Evolutionary conservation across 192 early-diverging fungal species (phyloP), one percentile per base, ranked within the genome.

Genomic region (Podila minutissima): DNA sequence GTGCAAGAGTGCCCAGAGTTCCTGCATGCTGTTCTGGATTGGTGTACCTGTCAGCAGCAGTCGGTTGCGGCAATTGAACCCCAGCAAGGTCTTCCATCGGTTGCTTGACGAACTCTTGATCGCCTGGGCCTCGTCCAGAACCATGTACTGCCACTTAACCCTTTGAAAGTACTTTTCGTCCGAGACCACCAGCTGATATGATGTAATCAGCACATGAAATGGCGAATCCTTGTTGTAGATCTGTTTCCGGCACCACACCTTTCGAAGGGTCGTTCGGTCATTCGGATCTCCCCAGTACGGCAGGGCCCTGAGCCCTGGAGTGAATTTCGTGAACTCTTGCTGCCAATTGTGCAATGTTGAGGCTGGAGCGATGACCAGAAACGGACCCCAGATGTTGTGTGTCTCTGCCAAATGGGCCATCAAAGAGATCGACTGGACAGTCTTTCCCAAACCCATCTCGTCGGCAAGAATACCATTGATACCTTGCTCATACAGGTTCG

Each of bases 111-210:
- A 96, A 71, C 91, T 94, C 83, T 97, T 97, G 84, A 97, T 97
- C 9, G 94, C 93, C 79, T 97, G 96, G 15, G 96, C 96, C 83
- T 97, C 96, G 76, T 97, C 96, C 46, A 97, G 85, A 41, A 97
- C 89, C 94, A 97, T 95, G 72, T 97, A 97, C 86, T 96, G 94
- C 96, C 96, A 97, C 82, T 93, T 93, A 58, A 95, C 91, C 29
- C 94, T 85, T 62, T 91, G 88, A 59, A 97, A 90, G 70, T 95
- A 92, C 37, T 86, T 87, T 61, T 93, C 90, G 64, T 97, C 96
- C n/a, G 91, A 86, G 17, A 95, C 89, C 8, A 86, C 90, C 69
- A 97, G 72, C 82, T 97, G 94, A 75, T 97, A 97, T 38, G 91
- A 93, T 7, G 96, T 97, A 64, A 97, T 89, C 28, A 95, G 83